Conservation (phyloP, 2,329 filamentous ascomycete genomes). For the Dryadomyces quercivorus region DNA sequence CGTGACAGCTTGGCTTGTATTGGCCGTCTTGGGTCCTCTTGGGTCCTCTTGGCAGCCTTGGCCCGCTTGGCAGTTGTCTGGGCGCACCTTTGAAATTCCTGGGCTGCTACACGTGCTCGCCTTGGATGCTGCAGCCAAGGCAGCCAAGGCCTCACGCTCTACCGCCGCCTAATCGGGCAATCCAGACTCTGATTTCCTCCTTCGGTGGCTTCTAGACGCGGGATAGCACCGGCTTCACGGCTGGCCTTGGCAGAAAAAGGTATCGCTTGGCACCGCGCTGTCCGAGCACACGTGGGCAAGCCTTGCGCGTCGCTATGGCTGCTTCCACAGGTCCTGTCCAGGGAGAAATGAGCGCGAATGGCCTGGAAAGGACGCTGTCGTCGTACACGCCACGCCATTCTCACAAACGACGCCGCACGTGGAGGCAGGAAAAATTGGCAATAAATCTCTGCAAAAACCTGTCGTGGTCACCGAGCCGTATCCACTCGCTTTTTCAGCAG, state of each 20-base stretch:
- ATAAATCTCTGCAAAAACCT: too few relatives aligned
- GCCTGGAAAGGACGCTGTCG: background rate
- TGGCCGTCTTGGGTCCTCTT: background rate
- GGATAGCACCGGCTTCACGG: background rate
- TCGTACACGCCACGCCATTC: too few relatives aligned
- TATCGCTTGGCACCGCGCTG: background rate
- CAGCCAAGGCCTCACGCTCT: background rate
- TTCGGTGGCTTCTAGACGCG: background rate
- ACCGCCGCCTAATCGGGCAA: background rate
- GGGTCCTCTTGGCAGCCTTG: slow-evolving; percentile 8
- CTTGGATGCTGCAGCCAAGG: background rate
- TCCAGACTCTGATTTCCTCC: background rate
- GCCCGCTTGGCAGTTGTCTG: background rate
- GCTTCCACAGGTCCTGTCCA: too few relatives aligned
- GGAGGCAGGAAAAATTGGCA: too few relatives aligned
- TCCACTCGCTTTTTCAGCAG: too few relatives aligned
- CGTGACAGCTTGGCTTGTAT: background rate
- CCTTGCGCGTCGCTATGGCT: background rate
- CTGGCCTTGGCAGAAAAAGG: background rate
- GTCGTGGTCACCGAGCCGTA: too few relatives aligned
- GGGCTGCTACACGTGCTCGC: background rate
- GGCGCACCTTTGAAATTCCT: background rate
- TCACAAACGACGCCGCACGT: too few relatives aligned
- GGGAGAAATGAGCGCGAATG: background rate
- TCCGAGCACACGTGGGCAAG: background rate